Percentiles rank a stretch among this genome's conserved stretches.
Conservation (phyloP, 176 grass and related monocot species). For the Aechmea fasciata region DNA sequence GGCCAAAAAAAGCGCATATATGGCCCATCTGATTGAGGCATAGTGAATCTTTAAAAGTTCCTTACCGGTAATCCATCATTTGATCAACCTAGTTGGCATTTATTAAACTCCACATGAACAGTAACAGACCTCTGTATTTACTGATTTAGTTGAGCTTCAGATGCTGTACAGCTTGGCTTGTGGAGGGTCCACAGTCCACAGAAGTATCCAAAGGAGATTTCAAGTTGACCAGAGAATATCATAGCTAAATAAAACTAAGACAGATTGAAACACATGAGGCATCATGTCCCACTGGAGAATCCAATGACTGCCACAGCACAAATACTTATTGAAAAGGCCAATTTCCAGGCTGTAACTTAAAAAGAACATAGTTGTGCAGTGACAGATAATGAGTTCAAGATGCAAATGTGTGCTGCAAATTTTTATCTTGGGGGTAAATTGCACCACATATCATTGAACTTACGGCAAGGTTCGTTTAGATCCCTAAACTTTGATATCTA, state of each 20-base stretch:
- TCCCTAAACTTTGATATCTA: no score
- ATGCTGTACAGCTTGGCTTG: background rate
- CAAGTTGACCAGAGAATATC: conserved; percentile 15
- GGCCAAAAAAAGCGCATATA: no score
- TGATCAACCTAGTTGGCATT: background rate
- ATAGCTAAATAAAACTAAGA: conserved; percentile 19
- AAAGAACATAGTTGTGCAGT: no score
- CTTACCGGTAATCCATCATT: background rate
- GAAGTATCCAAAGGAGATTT: conserved; percentile 16
- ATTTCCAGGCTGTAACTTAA: conserved; percentile 31
- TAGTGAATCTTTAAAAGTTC: background rate
- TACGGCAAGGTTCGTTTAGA: no score
- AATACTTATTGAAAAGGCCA: conserved; percentile 32
- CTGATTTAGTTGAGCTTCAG: background rate
- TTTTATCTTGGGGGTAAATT: no score
- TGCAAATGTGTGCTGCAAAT: no score
- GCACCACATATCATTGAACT: no score
- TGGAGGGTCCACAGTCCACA: conserved; percentile 5
- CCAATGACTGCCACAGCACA: conserved; percentile 32
- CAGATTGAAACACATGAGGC: conserved; percentile 19
- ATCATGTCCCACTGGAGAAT: conserved; percentile 25
- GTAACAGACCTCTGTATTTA: background rate
- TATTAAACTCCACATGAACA: background rate
- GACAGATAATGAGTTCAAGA: no score
- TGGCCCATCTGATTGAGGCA: no score